phyloP scores from a whole-genome alignment of 805 yeast genomes.

The Ogataea pini region DNA sequence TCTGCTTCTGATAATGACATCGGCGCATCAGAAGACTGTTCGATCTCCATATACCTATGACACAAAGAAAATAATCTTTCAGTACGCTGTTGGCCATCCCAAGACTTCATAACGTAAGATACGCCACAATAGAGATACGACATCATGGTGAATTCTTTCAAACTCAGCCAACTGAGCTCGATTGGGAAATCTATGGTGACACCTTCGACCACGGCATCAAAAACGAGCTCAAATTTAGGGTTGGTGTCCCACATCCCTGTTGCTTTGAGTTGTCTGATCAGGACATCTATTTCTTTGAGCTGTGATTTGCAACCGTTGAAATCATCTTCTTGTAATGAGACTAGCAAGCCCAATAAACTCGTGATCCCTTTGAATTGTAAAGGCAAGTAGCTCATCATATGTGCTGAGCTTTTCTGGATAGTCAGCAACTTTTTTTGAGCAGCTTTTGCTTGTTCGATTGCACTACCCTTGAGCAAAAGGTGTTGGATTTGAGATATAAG shows the following conservation, averaged over 20 bases:
- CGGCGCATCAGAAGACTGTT: conserved; percentile 16
- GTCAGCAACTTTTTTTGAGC: conserved; percentile 24
- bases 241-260: conserved; percentile 15
- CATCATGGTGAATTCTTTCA: conserved; percentile 43
- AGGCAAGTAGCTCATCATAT: conserved; percentile 18
- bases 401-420: conserved; percentile 3
- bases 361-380: conserved; percentile 38
- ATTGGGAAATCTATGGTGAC: conserved; percentile 22
- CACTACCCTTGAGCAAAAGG: conserved; percentile 34
- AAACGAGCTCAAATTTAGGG: conserved; percentile 12
- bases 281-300: conserved; percentile 33
- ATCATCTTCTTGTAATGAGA: conserved; percentile 34
- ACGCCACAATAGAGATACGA: conserved; percentile 47
- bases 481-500: conserved; percentile 34
- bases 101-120: conserved; percentile 37
- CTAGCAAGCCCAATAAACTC: conserved; percentile 29
- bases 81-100: conserved; percentile 38
- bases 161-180: conserved; percentile 42
- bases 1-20: conserved; percentile 28
- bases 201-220: background rate
- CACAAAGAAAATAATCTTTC: conserved; percentile 41
- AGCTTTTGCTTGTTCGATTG: conserved; percentile 24
- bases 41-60: conserved; percentile 35
- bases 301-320: conserved; percentile 25
- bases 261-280: conserved; percentile 31